These are phyloP conservation scores for Acorus calamus DNA, from an alignment of 106 monocot genomes.

Conservation along the genomic window DNA sequence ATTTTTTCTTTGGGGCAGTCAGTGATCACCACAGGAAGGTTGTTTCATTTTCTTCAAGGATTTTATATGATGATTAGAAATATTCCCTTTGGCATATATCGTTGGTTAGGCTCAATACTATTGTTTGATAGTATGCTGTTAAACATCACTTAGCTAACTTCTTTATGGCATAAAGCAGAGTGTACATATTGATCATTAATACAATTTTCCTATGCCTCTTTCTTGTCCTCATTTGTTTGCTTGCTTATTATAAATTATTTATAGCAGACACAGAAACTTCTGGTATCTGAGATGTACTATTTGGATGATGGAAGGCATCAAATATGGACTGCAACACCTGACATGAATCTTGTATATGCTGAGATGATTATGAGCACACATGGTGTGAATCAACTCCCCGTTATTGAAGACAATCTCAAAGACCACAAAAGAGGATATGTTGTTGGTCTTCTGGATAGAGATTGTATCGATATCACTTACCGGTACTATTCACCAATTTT, in stretches of 20 bases:
- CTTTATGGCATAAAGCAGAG: too few relatives aligned
- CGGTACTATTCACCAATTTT: constrained; percentile 16
- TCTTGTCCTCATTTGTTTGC: too few relatives aligned
- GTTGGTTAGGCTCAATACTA: too few relatives aligned
- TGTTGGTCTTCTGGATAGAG: constrained; percentile 45
- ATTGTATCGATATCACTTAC: constrained; percentile 41
- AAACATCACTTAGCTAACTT: too few relatives aligned
- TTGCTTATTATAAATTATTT: background rate
- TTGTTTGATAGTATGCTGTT: too few relatives aligned
- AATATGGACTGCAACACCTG: constrained; percentile 35
- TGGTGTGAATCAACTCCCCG: constrained; percentile 38
- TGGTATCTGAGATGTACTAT: constrained; percentile 34
- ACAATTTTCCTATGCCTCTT: too few relatives aligned
- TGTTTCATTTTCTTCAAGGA: too few relatives aligned
- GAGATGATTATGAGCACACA: constrained; percentile 52
- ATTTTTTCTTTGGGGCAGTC: too few relatives aligned
- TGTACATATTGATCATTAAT: too few relatives aligned
- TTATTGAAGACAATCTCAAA: constrained; percentile 24
- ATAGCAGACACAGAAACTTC: constrained; percentile 24
- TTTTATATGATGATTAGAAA: too few relatives aligned
- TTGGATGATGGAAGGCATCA: constrained; percentile 18
- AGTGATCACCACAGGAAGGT: too few relatives aligned
- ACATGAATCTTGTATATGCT: constrained; percentile 37
- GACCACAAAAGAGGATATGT: constrained; percentile 9
- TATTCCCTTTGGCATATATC: too few relatives aligned